phyloP scores from a whole-genome alignment of 352 stramenopile species.

The Phytophthora parvispora region DNA sequence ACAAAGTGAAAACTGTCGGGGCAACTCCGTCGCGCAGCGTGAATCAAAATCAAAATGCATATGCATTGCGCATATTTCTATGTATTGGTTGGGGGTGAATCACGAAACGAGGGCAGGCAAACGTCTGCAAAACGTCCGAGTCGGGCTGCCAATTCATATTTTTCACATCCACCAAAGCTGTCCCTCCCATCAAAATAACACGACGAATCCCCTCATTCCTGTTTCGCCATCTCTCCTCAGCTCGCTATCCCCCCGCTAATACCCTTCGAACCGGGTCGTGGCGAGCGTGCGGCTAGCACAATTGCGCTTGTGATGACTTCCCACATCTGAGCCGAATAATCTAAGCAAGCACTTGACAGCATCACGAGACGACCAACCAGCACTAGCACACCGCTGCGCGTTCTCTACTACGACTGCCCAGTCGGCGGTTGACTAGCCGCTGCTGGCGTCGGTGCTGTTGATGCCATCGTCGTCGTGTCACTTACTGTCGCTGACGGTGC shows the following conservation, averaged over 20 bases:
- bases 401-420: conserved; percentile 33
- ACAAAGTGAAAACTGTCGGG: conserved; percentile 24
- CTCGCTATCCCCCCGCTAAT: conserved; percentile 21
- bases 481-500: conserved; percentile 13
- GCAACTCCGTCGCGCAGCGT: conserved; percentile 4
- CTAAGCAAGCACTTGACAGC: conserved; percentile 37
- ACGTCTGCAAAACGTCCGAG: conserved; percentile 30
- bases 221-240: conserved; percentile 23
- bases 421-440: conserved; percentile 14
- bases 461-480: conserved; percentile 16
- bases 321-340: conserved; percentile 29
- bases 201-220: conserved; percentile 32
- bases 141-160: conserved; percentile 48
- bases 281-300: conserved; percentile 18
- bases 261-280: conserved; percentile 19
- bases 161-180: conserved; percentile 51
- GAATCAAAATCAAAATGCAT: conserved; percentile 18
- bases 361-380: conserved; percentile 22
- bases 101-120: conserved; percentile 19
- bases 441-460: conserved; percentile 19
- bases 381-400: conserved; percentile 21
- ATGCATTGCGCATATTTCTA: conserved; percentile 32
- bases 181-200: conserved; percentile 47
- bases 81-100: conserved; percentile 34
- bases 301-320: conserved; percentile 20